Evolutionary conservation across 257 asterid genomes (phyloP), one percentile per base, ranked within the genome.

Genomic region (Rehmannia glutinosa): DNA sequence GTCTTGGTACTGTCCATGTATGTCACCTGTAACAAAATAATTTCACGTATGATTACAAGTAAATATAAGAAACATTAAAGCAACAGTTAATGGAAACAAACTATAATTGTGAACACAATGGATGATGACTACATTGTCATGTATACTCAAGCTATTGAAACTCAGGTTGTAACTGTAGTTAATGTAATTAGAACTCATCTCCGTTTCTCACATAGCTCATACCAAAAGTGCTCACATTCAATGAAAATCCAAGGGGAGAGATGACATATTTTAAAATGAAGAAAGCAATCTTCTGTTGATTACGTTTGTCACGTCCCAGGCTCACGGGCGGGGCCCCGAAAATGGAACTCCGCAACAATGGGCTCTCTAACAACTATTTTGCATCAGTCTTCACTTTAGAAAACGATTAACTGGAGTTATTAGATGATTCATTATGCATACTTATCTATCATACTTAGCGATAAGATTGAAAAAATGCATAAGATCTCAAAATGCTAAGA

Each of bases 1-100:
- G 69, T 89, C 96, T 38, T 86, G 96, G 78, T 86, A 89, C 58
- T 86, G 96, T 23, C 96, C 96, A 43, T 89, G 96, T 73, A 89
- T 84, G 77, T 89, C 95, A 61, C 96, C 96, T 89, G 82, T 42
- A 73, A 36, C 15, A 75, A 19, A 24, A 56, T 13, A 39, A 7
- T 30, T 24, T 32, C 45, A 46, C 24, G 64, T 16, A 63, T 60
- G 13, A 63, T 11, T 10, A 69, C 50, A 60, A 38, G 66, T n/a
- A 65, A 25, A 57, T 42, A 16, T 8, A 15, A 10, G 39, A 41
- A 30, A 9, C 43, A 55, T 15, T 24, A 33, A 64, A 49, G 64
- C 36, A 52, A 38, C 35, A 45, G 6, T 49, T 51, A 28, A 42
- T 23, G 46, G 35, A 30, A 12, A 12, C n/a, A 25, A 62, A 32